These are phyloP conservation scores for Torulaspora microellipsoides DNA, from an alignment of 805 yeast species.

Conservation along the genomic window DNA sequence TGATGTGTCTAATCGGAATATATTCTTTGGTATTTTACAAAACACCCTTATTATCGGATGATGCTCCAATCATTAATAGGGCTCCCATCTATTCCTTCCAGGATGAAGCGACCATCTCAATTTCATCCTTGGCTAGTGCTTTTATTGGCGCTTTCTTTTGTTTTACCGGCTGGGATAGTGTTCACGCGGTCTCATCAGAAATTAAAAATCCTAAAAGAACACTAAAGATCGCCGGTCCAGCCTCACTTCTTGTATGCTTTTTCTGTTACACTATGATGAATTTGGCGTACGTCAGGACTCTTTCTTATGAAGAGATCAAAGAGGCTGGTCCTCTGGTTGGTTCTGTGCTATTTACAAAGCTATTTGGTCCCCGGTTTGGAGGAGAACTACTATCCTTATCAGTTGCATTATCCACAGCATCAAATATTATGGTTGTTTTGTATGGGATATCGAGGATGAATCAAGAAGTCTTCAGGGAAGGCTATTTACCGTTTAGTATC, in stretches of 20 bases:
- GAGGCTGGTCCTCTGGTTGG: slow-evolving; percentile 57
- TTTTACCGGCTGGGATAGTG: slow-evolving; percentile 59
- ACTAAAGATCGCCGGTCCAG: slow-evolving; percentile 57
- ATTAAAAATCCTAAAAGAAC: slow-evolving; percentile 55
- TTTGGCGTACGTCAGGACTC: slow-evolving; percentile 50
- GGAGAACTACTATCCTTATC: slow-evolving; percentile 50
- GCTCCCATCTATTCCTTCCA: slow-evolving; percentile 25
- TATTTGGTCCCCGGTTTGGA: slow-evolving; percentile 51
- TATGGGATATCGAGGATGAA: slow-evolving; percentile 57
- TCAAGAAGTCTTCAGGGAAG: slow-evolving; percentile 63
- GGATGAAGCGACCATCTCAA: slow-evolving; percentile 31
- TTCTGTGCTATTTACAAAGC: slow-evolving; percentile 50
- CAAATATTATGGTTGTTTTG: slow-evolving; percentile 57
- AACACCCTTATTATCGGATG: slow-evolving; percentile 22
- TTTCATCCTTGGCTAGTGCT: slow-evolving; percentile 50
- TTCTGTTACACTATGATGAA: slow-evolving; percentile 50
- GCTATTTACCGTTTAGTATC: slow-evolving; percentile 50
- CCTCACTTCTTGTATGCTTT: slow-evolving; percentile 44
- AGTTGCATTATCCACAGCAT: slow-evolving; percentile 57
- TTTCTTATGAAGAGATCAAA: slow-evolving; percentile 50
- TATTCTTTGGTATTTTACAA: slow-evolving; percentile 46
- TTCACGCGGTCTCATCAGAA: slow-evolving; percentile 58
- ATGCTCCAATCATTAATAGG: background rate
- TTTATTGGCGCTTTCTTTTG: slow-evolving; percentile 56
- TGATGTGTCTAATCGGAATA: slow-evolving; percentile 55